Evolutionary conservation across 1,284 basidiomycete species (phyloP).

Genomic region (Heterobasidion annosum): DNA sequence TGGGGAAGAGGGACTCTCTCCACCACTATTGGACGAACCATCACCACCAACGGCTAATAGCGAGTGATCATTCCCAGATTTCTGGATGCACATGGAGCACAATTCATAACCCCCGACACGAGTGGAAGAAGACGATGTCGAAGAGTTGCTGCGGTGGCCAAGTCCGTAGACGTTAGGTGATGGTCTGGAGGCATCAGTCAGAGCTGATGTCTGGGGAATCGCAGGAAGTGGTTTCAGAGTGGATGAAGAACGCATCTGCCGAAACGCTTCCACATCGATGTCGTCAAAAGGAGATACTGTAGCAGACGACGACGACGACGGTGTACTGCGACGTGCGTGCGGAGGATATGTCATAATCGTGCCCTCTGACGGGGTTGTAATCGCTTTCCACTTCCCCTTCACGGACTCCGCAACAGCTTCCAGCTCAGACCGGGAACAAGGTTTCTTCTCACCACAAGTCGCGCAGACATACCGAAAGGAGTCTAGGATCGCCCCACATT

Average conservation of each 20-base stretch:
- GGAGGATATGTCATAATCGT: conserved; percentile 8
- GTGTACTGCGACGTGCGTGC: conserved; percentile 15
- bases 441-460: conserved; percentile 72
- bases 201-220: conserved; percentile 7
- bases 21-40: conserved; percentile 29
- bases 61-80: conserved; percentile 70
- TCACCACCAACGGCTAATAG: conserved; percentile 44
- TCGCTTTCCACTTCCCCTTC: conserved; percentile 27
- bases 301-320: conserved; percentile 29
- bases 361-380: conserved; percentile 8
- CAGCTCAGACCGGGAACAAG: conserved; percentile 17
- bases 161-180: neutral
- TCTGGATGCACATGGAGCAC: conserved; percentile 70
- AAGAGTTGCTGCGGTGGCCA: conserved; percentile 4
- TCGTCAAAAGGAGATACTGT: conserved; percentile 8
- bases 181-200: conserved; percentile 1
- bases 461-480: conserved; percentile 81
- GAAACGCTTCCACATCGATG: conserved; percentile 8
- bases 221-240: conserved; percentile 8
- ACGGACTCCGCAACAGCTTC: conserved; percentile 20
- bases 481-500: conserved; percentile 67
- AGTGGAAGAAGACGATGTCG: conserved; percentile 6
- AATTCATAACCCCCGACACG: conserved; percentile 63
- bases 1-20: conserved; percentile 32
- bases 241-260: neutral